Conservation (phyloP, 2,329 filamentous ascomycete genomes). For the Fusarium staphyleae region DNA sequence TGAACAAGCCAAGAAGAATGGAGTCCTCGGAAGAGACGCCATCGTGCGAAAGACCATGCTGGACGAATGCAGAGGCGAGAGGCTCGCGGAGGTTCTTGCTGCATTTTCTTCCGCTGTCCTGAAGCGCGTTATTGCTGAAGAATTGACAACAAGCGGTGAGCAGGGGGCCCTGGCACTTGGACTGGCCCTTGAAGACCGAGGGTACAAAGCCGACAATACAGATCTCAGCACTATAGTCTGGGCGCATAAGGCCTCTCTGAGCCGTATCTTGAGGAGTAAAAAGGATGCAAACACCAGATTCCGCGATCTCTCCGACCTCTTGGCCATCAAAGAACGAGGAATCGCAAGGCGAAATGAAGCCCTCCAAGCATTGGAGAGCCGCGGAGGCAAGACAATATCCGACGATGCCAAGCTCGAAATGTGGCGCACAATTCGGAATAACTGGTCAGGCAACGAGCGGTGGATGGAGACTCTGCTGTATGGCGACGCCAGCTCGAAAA, state of each 20-base stretch:
- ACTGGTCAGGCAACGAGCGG: conserved; percentile 79
- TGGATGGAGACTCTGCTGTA: conserved; percentile 77
- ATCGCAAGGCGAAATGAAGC: conserved; percentile 62
- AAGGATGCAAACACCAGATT: conserved; percentile 65
- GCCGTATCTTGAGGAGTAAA: conserved; percentile 65
- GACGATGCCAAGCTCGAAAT: conserved; percentile 57
- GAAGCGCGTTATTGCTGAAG: conserved; percentile 67
- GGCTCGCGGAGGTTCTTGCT: conserved; percentile 84
- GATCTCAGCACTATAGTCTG: conserved; percentile 72
- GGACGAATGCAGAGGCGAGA: conserved; percentile 93
- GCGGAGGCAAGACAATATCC: conserved; percentile 46
- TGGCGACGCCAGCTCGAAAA: conserved; percentile 64
- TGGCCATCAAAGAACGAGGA: conserved; percentile 68
- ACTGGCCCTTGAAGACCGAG: conserved; percentile 65
- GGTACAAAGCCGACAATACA: conserved; percentile 61
- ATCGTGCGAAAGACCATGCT: conserved; percentile 93
- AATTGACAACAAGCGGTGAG: conserved; percentile 47
- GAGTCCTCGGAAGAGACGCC: conserved; percentile 78
- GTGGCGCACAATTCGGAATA: conserved; percentile 68
- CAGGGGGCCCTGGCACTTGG: conserved; percentile 59
- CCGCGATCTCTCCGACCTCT: conserved; percentile 66
- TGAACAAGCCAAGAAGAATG: conserved; percentile 87
- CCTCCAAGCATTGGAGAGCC: conserved; percentile 44
- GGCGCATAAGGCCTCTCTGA: conserved; percentile 74
- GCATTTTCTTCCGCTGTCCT: conserved; percentile 85